These are phyloP conservation scores for Penicillium argentinense DNA, from an alignment of 495 filamentous ascomycete genomes.

Conservation along the genomic window DNA sequence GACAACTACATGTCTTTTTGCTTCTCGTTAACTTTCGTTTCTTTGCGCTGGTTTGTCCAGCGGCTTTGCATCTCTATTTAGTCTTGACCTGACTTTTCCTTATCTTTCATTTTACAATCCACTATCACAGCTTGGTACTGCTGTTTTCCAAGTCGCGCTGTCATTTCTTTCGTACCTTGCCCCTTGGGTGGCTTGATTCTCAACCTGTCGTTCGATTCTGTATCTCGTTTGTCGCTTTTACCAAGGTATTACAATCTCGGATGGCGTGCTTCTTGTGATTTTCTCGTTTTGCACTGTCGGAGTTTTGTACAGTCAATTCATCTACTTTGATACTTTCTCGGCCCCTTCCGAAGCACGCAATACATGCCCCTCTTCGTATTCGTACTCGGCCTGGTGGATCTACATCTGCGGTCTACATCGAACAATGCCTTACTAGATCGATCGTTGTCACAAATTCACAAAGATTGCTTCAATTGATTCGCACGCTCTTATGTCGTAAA, in stretches of 20 bases:
- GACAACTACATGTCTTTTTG: conserved; percentile 22
- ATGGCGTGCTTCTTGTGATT: conserved; percentile 15
- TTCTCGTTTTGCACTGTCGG: conserved; percentile 14
- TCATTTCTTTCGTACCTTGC: conserved; percentile 4
- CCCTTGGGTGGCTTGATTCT: conserved; percentile 11
- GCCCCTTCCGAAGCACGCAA: too few species aligned
- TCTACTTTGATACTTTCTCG: conserved; percentile 3
- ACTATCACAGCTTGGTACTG: too few species aligned
- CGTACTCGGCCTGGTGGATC: too few species aligned
- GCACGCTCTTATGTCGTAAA: background rate
- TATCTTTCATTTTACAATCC: conserved; percentile 18
- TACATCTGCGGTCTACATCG: too few species aligned
- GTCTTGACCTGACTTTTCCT: too few species aligned
- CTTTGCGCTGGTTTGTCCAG: too few species aligned
- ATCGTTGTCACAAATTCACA: too few species aligned
- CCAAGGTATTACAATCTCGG: conserved; percentile 19
- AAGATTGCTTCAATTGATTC: too few species aligned
- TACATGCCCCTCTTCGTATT: too few species aligned
- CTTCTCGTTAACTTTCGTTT: conserved; percentile 9
- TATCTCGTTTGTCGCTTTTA: conserved; percentile 10
- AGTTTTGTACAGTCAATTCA: conserved; percentile 21
- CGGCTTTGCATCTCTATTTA: too few species aligned
- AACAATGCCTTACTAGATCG: too few species aligned
- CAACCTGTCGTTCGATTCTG: conserved; percentile 9
- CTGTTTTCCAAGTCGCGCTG: too few species aligned